A percentile compares a stretch with the other conserved stretches of the same genome.
These are phyloP conservation scores for Trichothecium sympodiale DNA, from an alignment of 2,329 filamentous ascomycete genomes.

Conservation along the genomic window DNA sequence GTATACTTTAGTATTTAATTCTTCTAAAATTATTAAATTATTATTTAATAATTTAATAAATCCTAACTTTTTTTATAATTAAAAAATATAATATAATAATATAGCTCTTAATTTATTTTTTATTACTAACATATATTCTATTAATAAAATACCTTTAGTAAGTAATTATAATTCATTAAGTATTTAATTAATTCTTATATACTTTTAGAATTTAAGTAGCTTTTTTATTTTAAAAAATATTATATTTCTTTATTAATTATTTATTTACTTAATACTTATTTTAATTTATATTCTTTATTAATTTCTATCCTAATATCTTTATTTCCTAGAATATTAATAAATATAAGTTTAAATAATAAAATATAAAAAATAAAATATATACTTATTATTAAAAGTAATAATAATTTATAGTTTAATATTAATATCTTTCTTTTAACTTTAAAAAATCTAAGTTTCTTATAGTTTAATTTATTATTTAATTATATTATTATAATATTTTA, in stretches of 20 bases:
- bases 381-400: slow-evolving; percentile 5
- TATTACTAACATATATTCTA: too few relatives aligned
- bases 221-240: slow-evolving; percentile 11
- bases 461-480: slow-evolving; percentile 6
- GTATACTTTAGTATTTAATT: too few relatives aligned
- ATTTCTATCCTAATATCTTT: slow-evolving; percentile 2
- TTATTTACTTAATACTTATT: slow-evolving; percentile 7
- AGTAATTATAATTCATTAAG: slow-evolving; percentile 3
- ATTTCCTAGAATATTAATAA: slow-evolving; percentile 1
- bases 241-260: slow-evolving; percentile 4
- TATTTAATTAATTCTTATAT: slow-evolving; percentile 10
- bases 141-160: slow-evolving; percentile 1
- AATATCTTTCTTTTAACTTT: neutral
- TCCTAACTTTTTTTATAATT: too few relatives aligned
- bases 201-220: slow-evolving; percentile 8
- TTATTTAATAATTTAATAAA: too few relatives aligned
- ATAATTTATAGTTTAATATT: slow-evolving; percentile 5
- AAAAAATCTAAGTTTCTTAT: neutral
- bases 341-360: slow-evolving; percentile 8
- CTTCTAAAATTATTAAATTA: too few relatives aligned
- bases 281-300: slow-evolving; percentile 7
- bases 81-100: too few relatives aligned
- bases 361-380: slow-evolving; percentile 12
- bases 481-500: neutral
- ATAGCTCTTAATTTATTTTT: too few relatives aligned